A percentile compares a stretch with the other conserved stretches of the same genome.
Evolutionary conservation across 2,329 filamentous ascomycete genomes (phyloP).

Genomic region (Diplodia sapinea): DNA sequence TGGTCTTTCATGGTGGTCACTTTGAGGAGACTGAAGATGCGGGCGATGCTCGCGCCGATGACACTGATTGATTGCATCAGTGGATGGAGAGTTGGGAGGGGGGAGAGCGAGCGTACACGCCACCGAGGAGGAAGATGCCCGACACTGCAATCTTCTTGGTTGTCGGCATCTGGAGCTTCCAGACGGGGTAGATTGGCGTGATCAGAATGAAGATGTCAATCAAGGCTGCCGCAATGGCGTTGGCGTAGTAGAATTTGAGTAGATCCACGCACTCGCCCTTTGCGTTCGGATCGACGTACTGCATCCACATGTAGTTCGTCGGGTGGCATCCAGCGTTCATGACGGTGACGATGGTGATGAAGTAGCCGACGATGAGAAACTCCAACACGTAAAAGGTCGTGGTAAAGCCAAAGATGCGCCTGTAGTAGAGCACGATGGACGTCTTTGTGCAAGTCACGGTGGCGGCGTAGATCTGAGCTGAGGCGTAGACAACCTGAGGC

Average conservation of each 20-base stretch:
- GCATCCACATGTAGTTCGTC: constrained; percentile 50
- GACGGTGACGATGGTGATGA: constrained; percentile 53
- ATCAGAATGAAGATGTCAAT: constrained; percentile 47
- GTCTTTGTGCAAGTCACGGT: constrained; percentile 61
- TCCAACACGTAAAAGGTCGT: constrained; percentile 52
- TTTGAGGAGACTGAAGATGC: too few species aligned
- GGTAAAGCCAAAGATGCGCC: constrained; percentile 61
- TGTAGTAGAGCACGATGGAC: constrained; percentile 63
- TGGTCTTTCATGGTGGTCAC: not conserved
- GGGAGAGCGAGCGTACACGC: not conserved
- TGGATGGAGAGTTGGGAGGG: not conserved
- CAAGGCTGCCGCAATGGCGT: constrained; percentile 49
- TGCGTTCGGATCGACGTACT: constrained; percentile 37
- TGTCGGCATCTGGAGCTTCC: too few species aligned
- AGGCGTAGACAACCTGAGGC: not conserved
- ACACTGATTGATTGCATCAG: not conserved
- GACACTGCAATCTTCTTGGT: too few species aligned
- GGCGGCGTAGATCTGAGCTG: constrained; percentile 53
- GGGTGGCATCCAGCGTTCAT: constrained; percentile 54
- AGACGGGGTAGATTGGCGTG: too few species aligned
- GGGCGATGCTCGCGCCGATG: constrained; percentile 5
- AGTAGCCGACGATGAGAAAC: constrained; percentile 50
- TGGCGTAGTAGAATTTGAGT: constrained; percentile 55
- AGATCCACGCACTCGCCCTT: constrained; percentile 48
- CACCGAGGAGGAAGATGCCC: constrained; percentile 2